Evolutionary conservation across 2,329 filamentous ascomycete species (phyloP), one percentile per base, ranked within the genome.

Genomic region (Calonectria fujianensis): DNA sequence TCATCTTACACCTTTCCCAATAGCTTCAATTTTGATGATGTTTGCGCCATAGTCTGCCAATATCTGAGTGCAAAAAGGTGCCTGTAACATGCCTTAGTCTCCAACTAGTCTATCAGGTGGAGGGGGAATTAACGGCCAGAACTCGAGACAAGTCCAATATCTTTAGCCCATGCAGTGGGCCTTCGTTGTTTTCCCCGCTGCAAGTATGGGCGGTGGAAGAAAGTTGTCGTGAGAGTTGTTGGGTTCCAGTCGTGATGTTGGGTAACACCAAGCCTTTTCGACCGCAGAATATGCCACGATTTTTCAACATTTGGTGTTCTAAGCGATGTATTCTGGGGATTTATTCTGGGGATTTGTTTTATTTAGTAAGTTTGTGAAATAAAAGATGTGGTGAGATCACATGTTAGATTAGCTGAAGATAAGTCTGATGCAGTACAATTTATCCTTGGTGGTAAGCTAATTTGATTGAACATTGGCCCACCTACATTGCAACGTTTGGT

Each of bases 31-130:
- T 76, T 87, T 87, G 70, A 88, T 83, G 0, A 88, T 84, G 27
- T 85, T 83, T 0, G 86, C 87, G 0, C 86, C 86, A 64, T 87
- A 86, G 69, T 88, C 86, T 29, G 85, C 86, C 4, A 88, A 83
- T n/a, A 88, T 87, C 66, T 87, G 85, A 5, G 84, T 85, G 48
- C 85, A 86, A 54, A 84, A 85, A 0, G 84, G 84, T 0, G 82
- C 84, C 77, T 78, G 39, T 20, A 27, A 24, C 20, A 29, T 20
- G 18, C 8, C 11, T 70, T 64, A 69, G 65, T 57, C 27, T 57
- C 24, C n/a, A 4, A 37, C 32, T 31, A 45, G 5, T 68, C 32
- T 14, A 27, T 9, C 1, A 14, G 8, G n/a, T 14, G 3, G 6
- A 54, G 29, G n/a, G 18, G 10, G 64, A 29, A n/a, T 61, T 18